Evolutionary conservation across 495 filamentous ascomycete genomes (phyloP).

Genomic region (Ramalina peruviana): DNA sequence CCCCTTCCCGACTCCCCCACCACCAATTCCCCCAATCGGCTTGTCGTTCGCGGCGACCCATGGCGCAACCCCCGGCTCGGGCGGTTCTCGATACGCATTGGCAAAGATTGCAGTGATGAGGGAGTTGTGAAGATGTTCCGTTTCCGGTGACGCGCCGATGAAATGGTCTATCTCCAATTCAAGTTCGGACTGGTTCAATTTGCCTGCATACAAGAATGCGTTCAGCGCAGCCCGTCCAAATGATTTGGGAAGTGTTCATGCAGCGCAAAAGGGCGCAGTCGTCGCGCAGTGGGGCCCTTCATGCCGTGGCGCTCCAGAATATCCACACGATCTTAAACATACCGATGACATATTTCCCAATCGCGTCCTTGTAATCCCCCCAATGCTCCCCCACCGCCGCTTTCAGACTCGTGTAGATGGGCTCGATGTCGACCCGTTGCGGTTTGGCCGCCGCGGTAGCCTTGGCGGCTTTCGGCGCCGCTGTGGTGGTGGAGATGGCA

Average conservation of each 20-base stretch:
- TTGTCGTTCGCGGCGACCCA: constrained; percentile 93
- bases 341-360: constrained; percentile 73
- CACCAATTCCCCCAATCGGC: constrained; percentile 35
- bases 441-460: constrained; percentile 49
- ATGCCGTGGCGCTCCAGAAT: no score
- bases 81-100: constrained; percentile 77
- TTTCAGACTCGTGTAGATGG: constrained; percentile 78
- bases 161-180: constrained; percentile 60
- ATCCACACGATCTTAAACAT: constrained; percentile 16
- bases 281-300: no score
- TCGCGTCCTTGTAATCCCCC: constrained; percentile 74
- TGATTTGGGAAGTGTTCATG: neutral
- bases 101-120: constrained; percentile 72
- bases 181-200: constrained; percentile 75
- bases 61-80: constrained; percentile 79
- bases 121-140: constrained; percentile 79
- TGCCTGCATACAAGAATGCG: constrained; percentile 35
- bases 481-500: constrained; percentile 21
- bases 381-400: constrained; percentile 70
- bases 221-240: neutral
- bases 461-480: constrained; percentile 37
- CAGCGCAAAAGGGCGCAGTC: no score
- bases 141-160: constrained; percentile 53
- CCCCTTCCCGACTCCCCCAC: constrained; percentile 61
- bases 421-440: constrained; percentile 81